Base-by-base conservation (phyloP, 257 asterid species). In the Rehmannia glutinosa region DNA sequence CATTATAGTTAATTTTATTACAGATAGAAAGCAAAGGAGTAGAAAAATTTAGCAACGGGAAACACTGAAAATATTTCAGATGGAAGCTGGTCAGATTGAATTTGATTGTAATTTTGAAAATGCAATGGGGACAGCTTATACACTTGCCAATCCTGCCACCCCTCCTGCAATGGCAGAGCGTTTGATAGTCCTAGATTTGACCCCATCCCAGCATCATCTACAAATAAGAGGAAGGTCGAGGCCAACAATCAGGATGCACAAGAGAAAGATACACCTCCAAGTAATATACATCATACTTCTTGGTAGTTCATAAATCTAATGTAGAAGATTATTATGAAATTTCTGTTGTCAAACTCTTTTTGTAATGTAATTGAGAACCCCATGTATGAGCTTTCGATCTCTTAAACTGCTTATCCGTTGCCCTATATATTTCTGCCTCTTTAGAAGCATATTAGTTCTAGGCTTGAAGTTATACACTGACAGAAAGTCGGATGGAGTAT, bases 1-100 rank as follows among this genome's bases (percentile, higher is more conserved):
- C 60, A 3, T 45, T 23, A 35, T 50, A 15, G 64, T 53, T n/a
- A 27, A 47, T 23, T 56, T 42, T 32, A 21, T 58, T 39, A 23
- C 64, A 33, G 69, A 36, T 59, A 41, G n/a, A 8, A 59, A 67
- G 51, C 10, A 12, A 50, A 51, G 49, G 42, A 12, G 67, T 51
- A 12, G 27, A n/a, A n/a, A n/a, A n/a, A n/a, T n/a, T n/a, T n/a
- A n/a, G n/a, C 21, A 68, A 52, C 49, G 7, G 54, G 38, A 60
- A 6, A 21, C 15, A 24, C 56, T 55, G 67, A 21, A 63, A 46
- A 6, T 66, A 41, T 25, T 64, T 47, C 55, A 62, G 56, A 79
- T 82, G 82, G 88, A 83, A 77, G 75, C 83, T 57, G 81, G 72
- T n/a, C 72, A 65, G 70, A 19, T 79, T 72, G 83, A 65, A 19